Base-by-base conservation (phyloP, 2,329 filamentous ascomycete species). In the Fusarium equiseti region DNA sequence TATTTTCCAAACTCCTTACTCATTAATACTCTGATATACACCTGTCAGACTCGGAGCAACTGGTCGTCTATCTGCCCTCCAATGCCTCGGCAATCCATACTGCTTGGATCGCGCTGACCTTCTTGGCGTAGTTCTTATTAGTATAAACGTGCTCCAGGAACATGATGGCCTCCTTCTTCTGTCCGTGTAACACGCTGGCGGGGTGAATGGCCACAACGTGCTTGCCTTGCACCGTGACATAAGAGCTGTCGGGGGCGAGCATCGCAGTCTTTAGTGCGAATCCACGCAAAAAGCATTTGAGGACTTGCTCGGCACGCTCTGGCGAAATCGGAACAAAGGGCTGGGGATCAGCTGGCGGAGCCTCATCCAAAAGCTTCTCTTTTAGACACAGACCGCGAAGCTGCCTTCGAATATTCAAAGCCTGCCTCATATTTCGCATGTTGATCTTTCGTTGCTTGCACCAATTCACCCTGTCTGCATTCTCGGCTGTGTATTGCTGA, bases 71-170 rank as follows among this genome's bases (percentile, higher is more conserved):
- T 63, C 64, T 75, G 46, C 73, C 71, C 63, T 83, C 81, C 52
- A 86, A 70, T 3, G 83, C 83, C 69, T 88, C 85, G 1, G 83
- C 78, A 18, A 91, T 87, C 89, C 89, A 91, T 27, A 83, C 80
- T 0, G 85, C 86, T 64, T 89, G 86, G 18, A 91, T 84, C 2
- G 84, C 85, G 77, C 87, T 90, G 64, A 91, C 89, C 77, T 89
- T 90, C 77, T 90, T 90, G 0, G 87, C 89, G 64, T 91, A 91
- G 73, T 88, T 91, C 79, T 89, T 90, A 57, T 85, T 85, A 2
- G 89, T 91, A 72, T 87, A 91, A 0, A 91, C 88, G 69, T 91
- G 87, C 69, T 91, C 89, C 12, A 91, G 76, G 66, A 90, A 91
- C 88, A 91, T 89, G 75, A 91, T 90, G 6, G 88, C 89, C 78